phyloP scores from a whole-genome alignment of 257 asterid genomes.

The Apocynum venetum region DNA sequence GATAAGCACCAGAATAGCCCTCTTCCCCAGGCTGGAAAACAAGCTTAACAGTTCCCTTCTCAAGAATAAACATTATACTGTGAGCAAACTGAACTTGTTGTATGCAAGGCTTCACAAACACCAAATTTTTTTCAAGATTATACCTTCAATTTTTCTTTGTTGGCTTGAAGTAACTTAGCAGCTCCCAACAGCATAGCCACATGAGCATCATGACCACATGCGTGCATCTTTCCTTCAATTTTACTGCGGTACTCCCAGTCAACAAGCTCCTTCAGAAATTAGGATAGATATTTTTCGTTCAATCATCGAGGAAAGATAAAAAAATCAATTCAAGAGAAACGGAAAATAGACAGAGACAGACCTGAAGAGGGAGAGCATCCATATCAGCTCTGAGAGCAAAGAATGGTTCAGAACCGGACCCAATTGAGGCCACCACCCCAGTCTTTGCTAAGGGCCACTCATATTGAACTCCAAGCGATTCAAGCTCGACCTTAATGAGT shows the following conservation, averaged over 20 bases:
- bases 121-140: background rate
- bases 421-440: slow-evolving; percentile 65
- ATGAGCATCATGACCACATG: slow-evolving; percentile 9
- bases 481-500: slow-evolving; percentile 58
- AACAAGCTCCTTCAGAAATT: slow-evolving; percentile 4
- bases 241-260: slow-evolving; percentile 7
- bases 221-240: slow-evolving; percentile 8
- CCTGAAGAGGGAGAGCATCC: slow-evolving; percentile 94
- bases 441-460: slow-evolving; percentile 66
- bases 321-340: background rate
- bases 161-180: slow-evolving; percentile 3
- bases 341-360: slow-evolving; percentile 4
- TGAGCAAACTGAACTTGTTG: no score
- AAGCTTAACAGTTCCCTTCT: slow-evolving; percentile 68
- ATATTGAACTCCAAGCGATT: slow-evolving; percentile 52
- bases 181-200: slow-evolving; percentile 11
- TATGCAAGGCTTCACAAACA: background rate
- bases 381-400: slow-evolving; percentile 80
- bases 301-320: background rate
- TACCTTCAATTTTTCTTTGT: background rate
- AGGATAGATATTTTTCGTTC: background rate
- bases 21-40: slow-evolving; percentile 88
- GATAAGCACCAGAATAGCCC: slow-evolving; percentile 61
- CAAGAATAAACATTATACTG: background rate
- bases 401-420: slow-evolving; percentile 63